Conservation (phyloP, 2,329 filamentous ascomycete species). For the Pseudopithomyces chartarum region DNA sequence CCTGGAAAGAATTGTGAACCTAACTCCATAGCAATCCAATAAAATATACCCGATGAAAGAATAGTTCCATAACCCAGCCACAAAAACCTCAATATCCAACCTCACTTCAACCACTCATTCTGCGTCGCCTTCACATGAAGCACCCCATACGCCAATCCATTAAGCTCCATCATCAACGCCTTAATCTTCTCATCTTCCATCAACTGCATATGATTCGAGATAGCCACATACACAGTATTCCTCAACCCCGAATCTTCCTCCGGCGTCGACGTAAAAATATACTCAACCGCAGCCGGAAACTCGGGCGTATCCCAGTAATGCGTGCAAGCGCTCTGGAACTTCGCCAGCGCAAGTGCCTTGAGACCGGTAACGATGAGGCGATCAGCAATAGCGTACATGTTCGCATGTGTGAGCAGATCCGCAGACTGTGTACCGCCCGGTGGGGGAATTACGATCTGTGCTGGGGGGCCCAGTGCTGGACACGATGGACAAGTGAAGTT, state of each 20-base stretch:
- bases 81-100: not conserved
- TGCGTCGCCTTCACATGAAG: not conserved
- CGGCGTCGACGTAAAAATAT: constrained; percentile 27
- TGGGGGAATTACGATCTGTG: not conserved
- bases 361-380: constrained; percentile 15
- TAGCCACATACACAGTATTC: constrained; percentile 25
- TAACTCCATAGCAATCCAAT: too few species aligned
- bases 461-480: not conserved
- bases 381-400: constrained; percentile 21
- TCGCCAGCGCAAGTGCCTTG: constrained; percentile 10
- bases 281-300: constrained; percentile 27
- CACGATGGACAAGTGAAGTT: not conserved
- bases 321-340: constrained; percentile 12
- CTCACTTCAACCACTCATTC: not conserved
- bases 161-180: not conserved
- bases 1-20: not conserved
- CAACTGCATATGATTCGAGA: constrained; percentile 20
- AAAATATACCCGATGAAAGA: not conserved
- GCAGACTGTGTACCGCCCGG: not conserved
- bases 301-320: constrained; percentile 22
- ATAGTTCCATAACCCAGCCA: not conserved
- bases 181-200: not conserved
- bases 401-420: constrained; percentile 12
- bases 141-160: not conserved
- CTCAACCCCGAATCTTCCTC: constrained; percentile 33